A percentile compares a stretch with the other conserved stretches of the same genome.
These are phyloP conservation scores for Paraurostyla sp. DNA, from an alignment of 73 alveolate species.

Conservation along the genomic window DNA sequence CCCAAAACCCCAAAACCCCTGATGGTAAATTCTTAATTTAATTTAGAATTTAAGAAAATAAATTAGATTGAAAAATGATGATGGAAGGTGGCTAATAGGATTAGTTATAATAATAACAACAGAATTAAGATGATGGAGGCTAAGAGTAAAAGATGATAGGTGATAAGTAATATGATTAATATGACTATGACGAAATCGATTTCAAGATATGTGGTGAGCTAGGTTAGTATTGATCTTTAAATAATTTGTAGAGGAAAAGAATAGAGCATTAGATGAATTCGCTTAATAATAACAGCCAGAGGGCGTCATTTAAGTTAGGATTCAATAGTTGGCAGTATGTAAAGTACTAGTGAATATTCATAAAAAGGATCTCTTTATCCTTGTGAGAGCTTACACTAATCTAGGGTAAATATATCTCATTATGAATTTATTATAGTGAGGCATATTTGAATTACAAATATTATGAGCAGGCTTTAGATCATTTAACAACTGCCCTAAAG, in stretches of 20 bases:
- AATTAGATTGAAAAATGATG: too few species aligned
- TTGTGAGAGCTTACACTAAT: constrained; percentile 89
- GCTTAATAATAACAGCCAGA: constrained; percentile 78
- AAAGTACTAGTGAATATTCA: constrained; percentile 90
- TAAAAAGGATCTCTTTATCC: constrained; percentile 77
- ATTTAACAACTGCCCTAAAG: constrained; percentile 89
- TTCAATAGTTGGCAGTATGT: constrained; percentile 86
- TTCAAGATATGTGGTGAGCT: constrained; percentile 88
- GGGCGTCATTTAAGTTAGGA: constrained; percentile 78
- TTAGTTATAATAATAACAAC: too few species aligned
- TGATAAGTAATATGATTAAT: too few species aligned
- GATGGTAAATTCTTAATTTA: too few species aligned
- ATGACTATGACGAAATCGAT: constrained; percentile 75
- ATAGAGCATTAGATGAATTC: constrained; percentile 80
- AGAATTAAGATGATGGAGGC: too few species aligned
- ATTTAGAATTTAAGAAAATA: too few species aligned
- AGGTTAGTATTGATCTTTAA: neutral
- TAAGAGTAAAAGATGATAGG: too few species aligned
- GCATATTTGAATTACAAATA: constrained; percentile 88
- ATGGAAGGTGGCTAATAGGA: too few species aligned
- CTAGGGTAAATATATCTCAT: constrained; percentile 66
- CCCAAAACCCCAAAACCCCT: too few species aligned
- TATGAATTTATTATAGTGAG: constrained; percentile 58
- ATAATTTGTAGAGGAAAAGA: constrained; percentile 77
- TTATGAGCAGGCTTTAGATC: constrained; percentile 94